A percentile compares a stretch with the other conserved stretches of the same genome.
phyloP scores from a whole-genome alignment of 2,329 filamentous ascomycete species.

The Onygenales sp. region DNA sequence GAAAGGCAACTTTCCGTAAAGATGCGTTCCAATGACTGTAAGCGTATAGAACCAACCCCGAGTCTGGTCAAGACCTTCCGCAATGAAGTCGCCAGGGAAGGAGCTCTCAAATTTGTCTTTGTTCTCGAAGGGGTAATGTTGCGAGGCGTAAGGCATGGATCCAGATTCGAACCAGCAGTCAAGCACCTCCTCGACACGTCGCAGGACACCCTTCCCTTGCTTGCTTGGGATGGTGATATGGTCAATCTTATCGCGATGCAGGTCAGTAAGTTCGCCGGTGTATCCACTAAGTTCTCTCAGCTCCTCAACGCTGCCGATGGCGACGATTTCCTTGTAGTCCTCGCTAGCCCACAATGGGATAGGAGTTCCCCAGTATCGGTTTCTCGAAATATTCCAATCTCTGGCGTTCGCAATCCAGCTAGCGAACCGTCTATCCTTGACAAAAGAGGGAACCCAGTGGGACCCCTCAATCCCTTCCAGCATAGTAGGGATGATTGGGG shows the following conservation, averaged over 20 bases:
- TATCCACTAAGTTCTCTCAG: slow-evolving; percentile 81
- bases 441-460: slow-evolving; percentile 83
- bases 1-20: slow-evolving; percentile 79
- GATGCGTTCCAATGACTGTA: slow-evolving; percentile 75
- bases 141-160: slow-evolving; percentile 86
- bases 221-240: slow-evolving; percentile 89
- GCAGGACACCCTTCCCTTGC: slow-evolving; percentile 73
- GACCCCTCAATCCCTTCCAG: slow-evolving; percentile 81
- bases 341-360: slow-evolving; percentile 88
- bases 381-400: slow-evolving; percentile 92
- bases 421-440: slow-evolving; percentile 84
- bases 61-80: slow-evolving; percentile 87
- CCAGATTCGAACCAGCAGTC: slow-evolving; percentile 98
- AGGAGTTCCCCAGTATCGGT: slow-evolving; percentile 92
- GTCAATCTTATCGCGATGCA: slow-evolving; percentile 90
- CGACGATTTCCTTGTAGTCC: slow-evolving; percentile 76
- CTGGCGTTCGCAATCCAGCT: slow-evolving; percentile 86
- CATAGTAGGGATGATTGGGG: slow-evolving; percentile 75
- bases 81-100: slow-evolving; percentile 90
- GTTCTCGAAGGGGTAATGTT: slow-evolving; percentile 89
- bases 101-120: slow-evolving; percentile 67
- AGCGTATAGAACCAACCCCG: slow-evolving; percentile 96
- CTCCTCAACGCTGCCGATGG: slow-evolving; percentile 75
- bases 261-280: slow-evolving; percentile 68
- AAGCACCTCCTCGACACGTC: slow-evolving; percentile 78